A percentile compares a stretch with the other conserved stretches of the same genome.
Evolutionary conservation across 164 flowering plant genomes (phyloP).

Genomic region (Liquidambar formosana): DNA sequence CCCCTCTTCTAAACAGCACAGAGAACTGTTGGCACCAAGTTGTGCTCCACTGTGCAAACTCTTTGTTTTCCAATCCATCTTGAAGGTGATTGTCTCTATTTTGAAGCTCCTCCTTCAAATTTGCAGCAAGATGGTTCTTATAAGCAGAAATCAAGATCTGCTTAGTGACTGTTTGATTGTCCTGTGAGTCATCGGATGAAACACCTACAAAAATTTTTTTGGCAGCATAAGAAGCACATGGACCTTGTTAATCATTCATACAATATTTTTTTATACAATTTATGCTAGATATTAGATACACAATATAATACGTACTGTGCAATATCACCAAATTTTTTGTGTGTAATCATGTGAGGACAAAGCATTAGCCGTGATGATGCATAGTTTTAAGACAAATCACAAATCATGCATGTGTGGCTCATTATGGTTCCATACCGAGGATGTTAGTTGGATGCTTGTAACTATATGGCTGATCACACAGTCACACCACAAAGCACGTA

Average conservation of each 20-base stretch:
- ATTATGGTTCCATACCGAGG: too few species aligned
- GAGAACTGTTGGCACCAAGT: conserved; percentile 71
- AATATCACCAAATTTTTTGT: too few species aligned
- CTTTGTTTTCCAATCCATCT: conserved; percentile 19
- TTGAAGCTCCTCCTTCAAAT: conserved; percentile 21
- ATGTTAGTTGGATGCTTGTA: too few species aligned
- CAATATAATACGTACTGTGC: too few species aligned
- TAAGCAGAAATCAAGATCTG: conserved; percentile 29
- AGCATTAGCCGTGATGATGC: too few species aligned
- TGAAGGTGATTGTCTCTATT: background rate
- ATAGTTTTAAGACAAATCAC: too few species aligned
- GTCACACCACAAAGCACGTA: too few species aligned
- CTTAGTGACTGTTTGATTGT: conserved; percentile 21
- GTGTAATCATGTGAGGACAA: too few species aligned
- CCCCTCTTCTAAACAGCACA: conserved; percentile 49
- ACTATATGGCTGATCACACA: too few species aligned
- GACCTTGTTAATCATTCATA: background rate
- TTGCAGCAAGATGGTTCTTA: conserved; percentile 28
- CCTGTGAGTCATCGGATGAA: conserved; percentile 18
- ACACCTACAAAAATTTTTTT: conserved; percentile 26
- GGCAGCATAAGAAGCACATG: background rate
- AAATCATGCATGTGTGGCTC: too few species aligned
- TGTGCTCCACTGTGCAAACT: conserved; percentile 42
- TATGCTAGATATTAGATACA: too few species aligned
- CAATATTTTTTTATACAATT: too few species aligned